Base-by-base conservation (phyloP, 257 asterid species). In the Nicotiana undulata region DNA sequence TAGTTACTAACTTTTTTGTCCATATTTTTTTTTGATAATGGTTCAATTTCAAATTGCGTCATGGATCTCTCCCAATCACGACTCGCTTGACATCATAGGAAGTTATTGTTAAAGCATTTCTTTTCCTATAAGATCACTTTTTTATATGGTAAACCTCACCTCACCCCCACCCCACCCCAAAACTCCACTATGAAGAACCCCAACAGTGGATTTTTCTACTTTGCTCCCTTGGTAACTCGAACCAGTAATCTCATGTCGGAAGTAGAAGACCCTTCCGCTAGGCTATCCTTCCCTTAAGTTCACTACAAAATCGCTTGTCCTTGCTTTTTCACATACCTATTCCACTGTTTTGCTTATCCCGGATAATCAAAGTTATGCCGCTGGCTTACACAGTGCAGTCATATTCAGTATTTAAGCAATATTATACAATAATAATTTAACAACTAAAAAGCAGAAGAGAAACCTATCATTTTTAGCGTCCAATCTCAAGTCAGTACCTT, bases 401-500 rank as follows among this genome's bases (percentile, higher is more conserved):
- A 8, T 49, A 72, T 49, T 49, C 78, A 49, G 24, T 49, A 72
- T 0, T 49, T 46, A 46, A 72, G 78, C 60, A 72, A 72, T 4
- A 46, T 24, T 72, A 46, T 40, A 24, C 59, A 40, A 46, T 13
- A 20, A 5, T 44, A 78, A 22, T 79, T 34, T 61, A 44, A 26
- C 52, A 26, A 46, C 18, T 46, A 81, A 81, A 83, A 56, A 80
- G 67, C 81, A 37, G 46, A 76, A 82, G 32, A 60, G 59, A 60
- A 79, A 17, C 66, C 31, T 80, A 59, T 63, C 15, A 20, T 63
- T 63, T 24, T 66, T 74, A 75, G 77, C 46, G 65, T 67, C 61
- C 51, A 79, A 80, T 49, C 68, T 46, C 51, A 40, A 79, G 78
- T 63, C 84, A 84, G 76, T 96, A 96, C 99, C 98, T 96, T 88